phyloP scores from a whole-genome alignment of 164 flowering plant genomes.

The Sextonia rubra region DNA sequence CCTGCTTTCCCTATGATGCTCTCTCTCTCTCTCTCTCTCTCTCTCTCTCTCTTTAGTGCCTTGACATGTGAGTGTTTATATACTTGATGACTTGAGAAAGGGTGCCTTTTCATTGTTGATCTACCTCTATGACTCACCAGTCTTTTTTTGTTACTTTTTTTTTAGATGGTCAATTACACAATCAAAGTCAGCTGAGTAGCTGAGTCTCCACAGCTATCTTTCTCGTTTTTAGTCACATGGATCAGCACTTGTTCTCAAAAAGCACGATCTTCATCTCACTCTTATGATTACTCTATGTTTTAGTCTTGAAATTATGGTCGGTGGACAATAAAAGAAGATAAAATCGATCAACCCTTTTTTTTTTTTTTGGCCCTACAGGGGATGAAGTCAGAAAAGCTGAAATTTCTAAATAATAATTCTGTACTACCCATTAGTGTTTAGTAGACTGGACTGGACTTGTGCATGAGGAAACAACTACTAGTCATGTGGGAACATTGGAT shows the following conservation, averaged over 20 bases:
- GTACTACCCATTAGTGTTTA: no score
- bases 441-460: no score
- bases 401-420: no score
- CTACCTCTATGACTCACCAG: background rate
- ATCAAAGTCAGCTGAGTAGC: background rate
- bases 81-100: conserved; percentile 16
- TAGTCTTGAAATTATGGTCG: background rate
- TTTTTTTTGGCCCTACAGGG: no score
- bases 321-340: no score
- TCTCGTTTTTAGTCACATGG: background rate
- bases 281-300: background rate
- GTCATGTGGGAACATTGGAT: no score
- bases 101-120: background rate
- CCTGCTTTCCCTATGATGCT: conserved; percentile 9
- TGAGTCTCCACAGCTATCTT: background rate
- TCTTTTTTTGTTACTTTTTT: background rate
- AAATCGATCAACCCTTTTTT: no score
- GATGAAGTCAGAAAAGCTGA: no score
- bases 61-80: conserved; percentile 32
- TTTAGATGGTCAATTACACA: background rate
- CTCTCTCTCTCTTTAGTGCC: conserved; percentile 8
- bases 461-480: no score
- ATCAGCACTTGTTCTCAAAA: background rate
- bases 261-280: background rate
- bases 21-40: no score